Evolutionary conservation across 2,329 filamentous ascomycete species (phyloP).

Genomic region (Monilinia laxa): DNA sequence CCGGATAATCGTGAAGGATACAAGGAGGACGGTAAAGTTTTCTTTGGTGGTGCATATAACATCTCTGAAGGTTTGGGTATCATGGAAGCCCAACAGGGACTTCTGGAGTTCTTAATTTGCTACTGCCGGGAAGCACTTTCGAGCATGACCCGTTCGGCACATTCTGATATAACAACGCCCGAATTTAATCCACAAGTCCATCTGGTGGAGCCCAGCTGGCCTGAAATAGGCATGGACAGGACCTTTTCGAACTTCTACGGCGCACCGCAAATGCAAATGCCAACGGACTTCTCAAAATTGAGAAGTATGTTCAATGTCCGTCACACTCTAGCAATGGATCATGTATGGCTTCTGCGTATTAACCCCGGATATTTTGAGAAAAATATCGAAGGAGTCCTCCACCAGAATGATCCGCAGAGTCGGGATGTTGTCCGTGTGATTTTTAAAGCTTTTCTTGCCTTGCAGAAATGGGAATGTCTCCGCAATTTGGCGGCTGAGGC

Average conservation of each 20-base stretch:
- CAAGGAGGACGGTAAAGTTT: neutral
- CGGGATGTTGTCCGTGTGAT: neutral
- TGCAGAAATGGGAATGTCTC: neutral
- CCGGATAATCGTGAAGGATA: neutral
- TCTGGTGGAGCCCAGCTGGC: neutral
- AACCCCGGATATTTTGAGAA: neutral
- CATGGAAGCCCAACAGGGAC: neutral
- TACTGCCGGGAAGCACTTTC: neutral
- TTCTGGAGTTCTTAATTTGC: neutral
- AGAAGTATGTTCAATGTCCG: neutral
- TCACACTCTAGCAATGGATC: neutral
- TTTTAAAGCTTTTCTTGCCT: neutral
- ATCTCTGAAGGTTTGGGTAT: neutral
- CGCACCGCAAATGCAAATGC: neutral
- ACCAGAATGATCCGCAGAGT: neutral
- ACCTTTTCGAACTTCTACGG: neutral
- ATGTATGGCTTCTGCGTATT: neutral
- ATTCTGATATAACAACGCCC: no score
- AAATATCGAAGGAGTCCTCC: neutral
- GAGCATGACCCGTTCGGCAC: neutral
- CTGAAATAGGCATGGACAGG: neutral
- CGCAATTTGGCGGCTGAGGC: neutral
- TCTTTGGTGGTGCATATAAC: neutral
- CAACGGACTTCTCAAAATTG: slow-evolving; percentile 2
- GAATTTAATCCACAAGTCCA: neutral